Evolutionary conservation across 306 rosid species (phyloP), one percentile per base, ranked within the genome.

Genomic region (Parietaria judaica): DNA sequence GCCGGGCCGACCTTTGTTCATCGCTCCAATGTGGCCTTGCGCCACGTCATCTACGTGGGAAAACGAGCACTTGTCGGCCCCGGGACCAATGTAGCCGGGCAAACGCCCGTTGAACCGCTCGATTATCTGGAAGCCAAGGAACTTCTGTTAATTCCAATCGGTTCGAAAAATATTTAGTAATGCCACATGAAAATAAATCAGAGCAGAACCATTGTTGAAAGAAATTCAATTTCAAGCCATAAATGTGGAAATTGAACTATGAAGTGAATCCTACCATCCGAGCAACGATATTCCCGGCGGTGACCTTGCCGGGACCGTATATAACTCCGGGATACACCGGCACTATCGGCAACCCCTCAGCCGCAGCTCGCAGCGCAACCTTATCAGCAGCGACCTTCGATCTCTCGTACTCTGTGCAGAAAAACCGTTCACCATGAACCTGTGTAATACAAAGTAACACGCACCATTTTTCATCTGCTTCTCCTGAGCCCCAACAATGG

Each of bases 341-440:
- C 49, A 84, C 79, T 35, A 92, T 53, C 1, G 95, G 90, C 59
- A 82, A 38, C 4, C 95, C 96, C 58, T 84, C 88, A 0, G 79
- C 74, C 2, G 83, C 95, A 58, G 94, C 99, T 72, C 76, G 75
- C 37, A 84, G 0, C 0, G 95, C 96, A 36, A 92, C 78, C 70
- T 84, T 86, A 73, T 92, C 95, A 0, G 95, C 87, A 3, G 66
- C 68, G 7, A 23, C 81, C 76, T 92, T 92, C 17, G 99, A 92
- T 71, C 74, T 86, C 82, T 92, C 98, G 66, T 92, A 92, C 61
- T 88, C 96, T 4, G 98, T 84, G 79, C 95, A 88, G 74, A 88
- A 92, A 56, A 73, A 76, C 44, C 68, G 77, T 81, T 88, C 96
- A 11, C 60, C 79, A 74, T 92, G 96, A 4, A 86, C 74, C 94